These are phyloP conservation scores for Byssochlamys sp. DNA, from an alignment of 2,329 filamentous ascomycete species.

Conservation along the genomic window DNA sequence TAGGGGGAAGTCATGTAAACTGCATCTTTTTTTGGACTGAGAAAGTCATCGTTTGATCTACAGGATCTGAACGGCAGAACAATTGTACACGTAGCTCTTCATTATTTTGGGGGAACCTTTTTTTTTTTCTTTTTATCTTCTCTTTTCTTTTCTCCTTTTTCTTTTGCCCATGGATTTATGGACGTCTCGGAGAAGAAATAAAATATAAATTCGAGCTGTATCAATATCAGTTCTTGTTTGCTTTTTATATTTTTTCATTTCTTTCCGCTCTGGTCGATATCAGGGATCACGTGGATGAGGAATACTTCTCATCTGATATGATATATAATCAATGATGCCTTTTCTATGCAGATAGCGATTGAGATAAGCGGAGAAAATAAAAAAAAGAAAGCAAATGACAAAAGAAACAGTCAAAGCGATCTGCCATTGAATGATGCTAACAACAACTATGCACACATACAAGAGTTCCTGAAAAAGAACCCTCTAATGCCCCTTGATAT, in stretches of 20 bases:
- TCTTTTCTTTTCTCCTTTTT: no score
- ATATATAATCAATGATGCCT: not conserved
- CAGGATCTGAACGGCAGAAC: not conserved
- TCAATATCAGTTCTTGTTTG: not conserved
- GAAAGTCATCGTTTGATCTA: not conserved
- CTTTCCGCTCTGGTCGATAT: not conserved
- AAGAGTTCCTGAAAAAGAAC: not conserved
- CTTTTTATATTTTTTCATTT: not conserved
- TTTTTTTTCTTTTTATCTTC: not conserved
- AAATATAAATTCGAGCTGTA: not conserved
- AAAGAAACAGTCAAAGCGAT: not conserved
- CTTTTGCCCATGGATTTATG: not conserved
- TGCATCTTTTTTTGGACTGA: not conserved
- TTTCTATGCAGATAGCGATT: not conserved
- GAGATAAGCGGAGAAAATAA: not conserved
- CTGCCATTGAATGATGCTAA: conserved; percentile 1
- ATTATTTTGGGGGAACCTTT: not conserved
- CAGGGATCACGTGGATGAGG: not conserved
- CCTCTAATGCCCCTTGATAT: not conserved
- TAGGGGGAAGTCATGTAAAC: not conserved
- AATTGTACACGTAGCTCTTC: conserved; percentile 2
- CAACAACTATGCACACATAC: not conserved
- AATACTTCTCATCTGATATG: not conserved
- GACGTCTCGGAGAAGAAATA: not conserved
- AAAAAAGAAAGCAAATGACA: not conserved